phyloP scores from a whole-genome alignment of 2,329 filamentous ascomycete species.

The Fusarium paranaense region DNA sequence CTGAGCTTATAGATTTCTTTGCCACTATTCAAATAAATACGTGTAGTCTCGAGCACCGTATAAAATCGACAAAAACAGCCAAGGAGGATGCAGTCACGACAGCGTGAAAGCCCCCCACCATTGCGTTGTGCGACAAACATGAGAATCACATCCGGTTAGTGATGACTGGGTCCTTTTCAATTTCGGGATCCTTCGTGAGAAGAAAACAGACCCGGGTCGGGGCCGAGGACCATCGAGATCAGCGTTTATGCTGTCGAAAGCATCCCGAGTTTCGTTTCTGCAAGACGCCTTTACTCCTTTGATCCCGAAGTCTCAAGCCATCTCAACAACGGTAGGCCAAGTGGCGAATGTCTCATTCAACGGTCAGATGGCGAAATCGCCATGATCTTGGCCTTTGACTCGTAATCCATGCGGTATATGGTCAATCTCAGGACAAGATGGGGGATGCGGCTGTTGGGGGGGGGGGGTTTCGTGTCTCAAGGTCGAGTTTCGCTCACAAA shows the following conservation, averaged over 20 bases:
- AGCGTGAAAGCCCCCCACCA: not conserved
- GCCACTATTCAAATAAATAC: not conserved
- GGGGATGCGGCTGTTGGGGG: not conserved
- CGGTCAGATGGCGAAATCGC: not conserved
- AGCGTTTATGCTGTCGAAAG: not conserved
- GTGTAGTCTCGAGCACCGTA: not conserved
- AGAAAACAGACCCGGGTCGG: not conserved
- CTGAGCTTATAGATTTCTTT: too few species aligned
- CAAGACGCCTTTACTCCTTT: not conserved
- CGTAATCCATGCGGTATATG: not conserved
- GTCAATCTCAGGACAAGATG: not conserved
- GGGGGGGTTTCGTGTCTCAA: not conserved
- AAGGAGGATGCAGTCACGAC: slow-evolving; percentile 18
- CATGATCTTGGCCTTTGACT: not conserved
- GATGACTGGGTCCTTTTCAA: not conserved
- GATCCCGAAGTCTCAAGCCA: not conserved
- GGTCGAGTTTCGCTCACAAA: not conserved
- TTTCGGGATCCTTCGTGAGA: not conserved
- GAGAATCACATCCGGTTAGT: not conserved
- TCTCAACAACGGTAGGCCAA: not conserved
- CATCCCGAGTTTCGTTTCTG: not conserved
- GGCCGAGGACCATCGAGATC: not conserved
- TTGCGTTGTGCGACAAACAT: not conserved
- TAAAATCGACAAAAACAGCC: not conserved
- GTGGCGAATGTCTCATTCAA: not conserved